Evolutionary conservation across 2,329 filamentous ascomycete genomes (phyloP).

Genomic region (Clathrospora elynae): DNA sequence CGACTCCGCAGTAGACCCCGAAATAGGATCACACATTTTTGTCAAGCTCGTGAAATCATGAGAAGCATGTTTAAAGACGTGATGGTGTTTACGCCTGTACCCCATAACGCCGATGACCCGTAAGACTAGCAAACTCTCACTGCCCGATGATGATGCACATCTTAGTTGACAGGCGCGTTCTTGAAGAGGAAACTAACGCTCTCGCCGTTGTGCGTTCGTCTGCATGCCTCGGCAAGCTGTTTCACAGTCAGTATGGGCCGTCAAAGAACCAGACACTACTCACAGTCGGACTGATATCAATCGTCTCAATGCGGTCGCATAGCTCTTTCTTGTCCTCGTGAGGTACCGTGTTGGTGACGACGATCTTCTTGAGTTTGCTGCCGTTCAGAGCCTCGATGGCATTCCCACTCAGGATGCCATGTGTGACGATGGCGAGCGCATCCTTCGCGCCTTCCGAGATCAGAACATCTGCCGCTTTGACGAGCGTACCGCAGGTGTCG

Average conservation of each 20-base stretch:
- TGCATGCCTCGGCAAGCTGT: conserved; percentile 70
- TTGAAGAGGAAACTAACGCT: conserved; percentile 73
- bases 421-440: conserved; percentile 93
- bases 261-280: conserved; percentile 29
- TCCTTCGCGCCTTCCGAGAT: conserved; percentile 79
- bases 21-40: conserved; percentile 14
- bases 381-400: conserved; percentile 85
- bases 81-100: conserved; percentile 14
- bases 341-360: conserved; percentile 89
- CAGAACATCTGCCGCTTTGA: conserved; percentile 87
- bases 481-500: conserved; percentile 87
- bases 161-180: conserved; percentile 62
- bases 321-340: conserved; percentile 77
- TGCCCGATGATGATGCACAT: conserved; percentile 8
- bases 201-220: conserved; percentile 73
- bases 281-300: conserved; percentile 84
- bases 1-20: conserved; percentile 12
- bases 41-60: conserved; percentile 4
- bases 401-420: conserved; percentile 86
- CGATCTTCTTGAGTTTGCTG: conserved; percentile 75
- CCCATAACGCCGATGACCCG: conserved; percentile 23
- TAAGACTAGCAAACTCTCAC: conserved; percentile 13
- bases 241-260: conserved; percentile 17
- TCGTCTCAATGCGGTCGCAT: conserved; percentile 82
- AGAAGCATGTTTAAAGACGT: conserved; percentile 7